These are phyloP conservation scores for Pythium pyrilobum DNA, from an alignment of 352 stramenopile genomes.

Conservation along the genomic window DNA sequence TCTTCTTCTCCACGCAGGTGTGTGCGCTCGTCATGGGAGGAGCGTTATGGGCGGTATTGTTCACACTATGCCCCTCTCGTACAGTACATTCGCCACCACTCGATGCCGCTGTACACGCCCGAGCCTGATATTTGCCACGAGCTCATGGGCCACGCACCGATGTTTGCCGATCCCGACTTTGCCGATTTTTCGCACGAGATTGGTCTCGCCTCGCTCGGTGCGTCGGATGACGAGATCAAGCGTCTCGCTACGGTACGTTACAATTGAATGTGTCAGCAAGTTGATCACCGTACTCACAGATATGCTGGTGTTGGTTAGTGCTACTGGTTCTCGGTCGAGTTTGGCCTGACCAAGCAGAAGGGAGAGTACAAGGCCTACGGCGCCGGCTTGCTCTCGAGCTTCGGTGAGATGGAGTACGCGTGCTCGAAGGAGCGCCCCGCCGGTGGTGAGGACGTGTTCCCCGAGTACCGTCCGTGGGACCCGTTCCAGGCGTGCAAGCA, in stretches of 20 bases:
- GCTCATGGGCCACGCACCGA: slow-evolving; percentile 93
- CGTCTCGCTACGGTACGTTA: slow-evolving; percentile 80
- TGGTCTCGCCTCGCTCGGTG: slow-evolving; percentile 93
- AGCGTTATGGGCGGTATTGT: background rate
- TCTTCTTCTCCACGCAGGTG: slow-evolving; percentile 96
- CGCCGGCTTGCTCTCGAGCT: slow-evolving; percentile 94
- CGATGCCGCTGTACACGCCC: slow-evolving; percentile 94
- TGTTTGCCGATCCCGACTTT: slow-evolving; percentile 98
- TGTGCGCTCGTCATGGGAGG: background rate
- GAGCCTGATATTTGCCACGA: slow-evolving; percentile 99
- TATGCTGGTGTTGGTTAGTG: slow-evolving; percentile 42
- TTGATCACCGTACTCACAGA: background rate
- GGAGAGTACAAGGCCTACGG: slow-evolving; percentile 95
- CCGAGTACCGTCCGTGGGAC: slow-evolving; percentile 93
- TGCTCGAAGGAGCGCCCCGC: slow-evolving; percentile 67
- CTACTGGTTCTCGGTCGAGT: slow-evolving; percentile 99
- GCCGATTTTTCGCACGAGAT: slow-evolving; percentile 97
- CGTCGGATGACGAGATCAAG: slow-evolving; percentile 94
- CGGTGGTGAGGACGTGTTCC: slow-evolving; percentile 51
- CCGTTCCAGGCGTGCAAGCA: slow-evolving; percentile 90
- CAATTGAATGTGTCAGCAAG: background rate
- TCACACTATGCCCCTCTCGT: background rate
- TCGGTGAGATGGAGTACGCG: slow-evolving; percentile 96
- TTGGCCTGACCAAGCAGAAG: slow-evolving; percentile 92
- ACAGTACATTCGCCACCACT: slow-evolving; percentile 94